Base-by-base conservation (phyloP, 768 basidiomycete species). In the Nidularia sp. region DNA sequence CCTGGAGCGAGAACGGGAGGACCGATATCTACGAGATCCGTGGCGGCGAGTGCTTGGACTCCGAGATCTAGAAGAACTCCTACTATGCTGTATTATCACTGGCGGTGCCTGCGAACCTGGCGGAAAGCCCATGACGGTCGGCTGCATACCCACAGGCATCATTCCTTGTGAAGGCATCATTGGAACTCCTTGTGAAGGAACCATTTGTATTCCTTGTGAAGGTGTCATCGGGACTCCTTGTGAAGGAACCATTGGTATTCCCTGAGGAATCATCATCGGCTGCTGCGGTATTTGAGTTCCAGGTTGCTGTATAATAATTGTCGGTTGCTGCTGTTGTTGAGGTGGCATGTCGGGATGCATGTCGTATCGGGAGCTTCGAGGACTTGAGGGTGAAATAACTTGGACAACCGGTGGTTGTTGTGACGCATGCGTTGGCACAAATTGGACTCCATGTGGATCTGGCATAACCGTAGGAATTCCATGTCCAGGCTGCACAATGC, bases 281-380 rank as follows among this genome's bases (percentile, higher is more conserved):
- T 55, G 60, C n/a, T 35, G 62, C 32, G 53, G 59, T 15, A 48
- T 50, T 48, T 59, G 62, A 18, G 52, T 45, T 13, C 47, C 47
- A 12, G 66, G 64, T 32, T 63, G 62, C 33, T 66, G 65, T 10
- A 66, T 58, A 31, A 71, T 61, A 32, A 66, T 62, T n/a, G 67
- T 62, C 13, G 60, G 61, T 49, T 53, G 59, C 39, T 58, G 63
- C 50, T 62, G 68, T 32, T 59, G 58, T 13, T 52, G 59, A 12
- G 57, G 60, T 47, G 61, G 64, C 34, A 58, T 35, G 42, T 58
- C 65, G 15, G 62, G 62, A 34, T 66, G 65, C 60, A 54, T 18
- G 62, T 56, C 36, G 63, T 60, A 45, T 61, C 59, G 41, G 63
- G 62, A 12, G 44, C 53, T 46, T 25, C 25, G 25, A 25, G 55